A percentile compares a stretch with the other conserved stretches of the same genome.
Conservation (phyloP, 1,284 basidiomycete species). For the Sanghuangporus baumii region DNA sequence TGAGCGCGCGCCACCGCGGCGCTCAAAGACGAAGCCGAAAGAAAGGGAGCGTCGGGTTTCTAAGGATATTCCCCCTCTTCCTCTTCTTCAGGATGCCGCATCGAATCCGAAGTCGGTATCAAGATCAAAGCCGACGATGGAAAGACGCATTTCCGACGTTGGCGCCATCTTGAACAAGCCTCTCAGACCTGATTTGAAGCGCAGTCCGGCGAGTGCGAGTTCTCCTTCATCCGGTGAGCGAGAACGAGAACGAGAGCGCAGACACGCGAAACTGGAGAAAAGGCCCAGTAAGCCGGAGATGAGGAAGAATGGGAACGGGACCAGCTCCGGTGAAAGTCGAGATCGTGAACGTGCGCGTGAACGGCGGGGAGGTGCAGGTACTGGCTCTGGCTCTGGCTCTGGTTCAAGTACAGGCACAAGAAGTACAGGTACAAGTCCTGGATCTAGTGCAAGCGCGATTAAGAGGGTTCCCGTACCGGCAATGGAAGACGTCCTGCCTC, state of each 20-base stretch:
- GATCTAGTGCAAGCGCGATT: not conserved
- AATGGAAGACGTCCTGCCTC: not conserved
- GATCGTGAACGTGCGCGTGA: not conserved
- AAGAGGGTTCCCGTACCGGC: not conserved
- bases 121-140: not conserved
- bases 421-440: too few species aligned
- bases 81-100: too few species aligned
- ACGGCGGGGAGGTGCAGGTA: not conserved
- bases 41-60: not conserved
- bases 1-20: not conserved
- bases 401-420: too few species aligned
- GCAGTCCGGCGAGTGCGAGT: not conserved
- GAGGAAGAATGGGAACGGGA: not conserved
- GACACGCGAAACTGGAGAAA: not conserved
- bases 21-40: not conserved
- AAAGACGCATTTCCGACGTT: not conserved
- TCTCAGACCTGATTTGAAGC: not conserved
- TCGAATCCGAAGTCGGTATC: not conserved
- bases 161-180: not conserved
- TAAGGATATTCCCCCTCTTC: not conserved
- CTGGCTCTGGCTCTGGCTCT: not conserved
- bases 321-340: not conserved
- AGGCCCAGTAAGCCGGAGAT: not conserved
- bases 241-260: not conserved
- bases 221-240: not conserved